Base-by-base conservation (phyloP, 2,329 filamentous ascomycete species). In the Botryotinia narcissicola region DNA sequence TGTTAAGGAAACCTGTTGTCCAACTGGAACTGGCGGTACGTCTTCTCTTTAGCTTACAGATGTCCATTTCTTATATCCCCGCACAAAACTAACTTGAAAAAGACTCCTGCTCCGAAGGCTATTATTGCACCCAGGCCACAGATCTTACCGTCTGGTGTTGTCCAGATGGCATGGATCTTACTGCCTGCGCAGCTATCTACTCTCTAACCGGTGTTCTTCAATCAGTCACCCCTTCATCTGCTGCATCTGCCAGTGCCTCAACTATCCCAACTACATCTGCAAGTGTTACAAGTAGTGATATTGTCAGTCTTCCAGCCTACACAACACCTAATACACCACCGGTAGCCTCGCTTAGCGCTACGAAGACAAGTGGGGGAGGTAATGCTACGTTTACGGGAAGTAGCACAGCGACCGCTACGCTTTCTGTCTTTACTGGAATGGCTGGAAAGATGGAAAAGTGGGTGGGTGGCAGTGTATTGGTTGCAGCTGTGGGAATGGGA, bases 51-150 rank as follows among this genome's bases (percentile, higher is more conserved):
- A 54, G 18, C 29, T 40, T 35, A 29, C 44, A 66, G 16, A 14
- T 20, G 42, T 32, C 18, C 22, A 32, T 5, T 18, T 42, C 25
- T 29, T 60, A n/a, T 44, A 44, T 8, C 20, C 20, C 12, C 5
- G 6, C 10, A 25, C 8, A 6, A 35, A 42, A 42, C 44, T 71
- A 64, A 71, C n/a, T 29, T 20, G 4, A 37, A 12, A 8, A 59
- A 73, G 72, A 73, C n/a, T 73, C 72, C 29, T 73, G 72, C 72
- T 73, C 72, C 35, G 59, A 73, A 42, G 72, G 59, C 25, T 91
- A 87, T 84, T 91, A 87, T 84, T 91, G 90, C 83, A 85, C 87
- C n/a, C 83, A 86, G 76, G 86, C 90, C 79, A 80, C 81, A 70
- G 78, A 81, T 62, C 81, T 82, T 71, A 82, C 84, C 73, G 90